A percentile compares a stretch with the other conserved stretches of the same genome.
Evolutionary conservation across 2,329 filamentous ascomycete species (phyloP).

Genomic region (Scopulariopsis brevicaulis): DNA sequence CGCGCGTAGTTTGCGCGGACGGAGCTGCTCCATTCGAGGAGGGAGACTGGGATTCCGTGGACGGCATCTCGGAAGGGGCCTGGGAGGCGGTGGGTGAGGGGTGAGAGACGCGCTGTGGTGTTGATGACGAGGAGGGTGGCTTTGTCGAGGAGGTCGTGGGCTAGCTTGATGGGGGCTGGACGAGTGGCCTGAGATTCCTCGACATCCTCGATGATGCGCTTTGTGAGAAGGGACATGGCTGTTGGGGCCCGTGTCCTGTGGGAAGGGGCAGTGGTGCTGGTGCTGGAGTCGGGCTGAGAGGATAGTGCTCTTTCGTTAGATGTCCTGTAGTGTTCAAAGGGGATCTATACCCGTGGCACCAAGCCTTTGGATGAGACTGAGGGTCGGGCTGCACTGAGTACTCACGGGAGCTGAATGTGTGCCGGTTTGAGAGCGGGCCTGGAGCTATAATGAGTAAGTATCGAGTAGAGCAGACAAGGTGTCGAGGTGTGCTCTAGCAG

Average conservation of each 20-base stretch:
- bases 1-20: not conserved
- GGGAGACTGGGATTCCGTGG: not conserved
- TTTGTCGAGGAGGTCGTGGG: not conserved
- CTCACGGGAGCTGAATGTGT: no score
- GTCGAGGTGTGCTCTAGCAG: no score
- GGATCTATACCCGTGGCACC: no score
- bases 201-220: not conserved
- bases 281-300: no score
- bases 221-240: not conserved
- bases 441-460: no score
- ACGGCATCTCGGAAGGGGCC: not conserved
- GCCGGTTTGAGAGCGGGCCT: no score
- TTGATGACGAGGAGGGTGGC: not conserved
- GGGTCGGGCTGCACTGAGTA: no score
- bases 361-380: no score
- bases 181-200: not conserved
- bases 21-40: not conserved
- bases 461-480: no score
- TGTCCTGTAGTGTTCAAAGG: no score
- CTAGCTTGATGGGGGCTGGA: not conserved
- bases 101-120: not conserved
- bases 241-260: not conserved
- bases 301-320: no score
- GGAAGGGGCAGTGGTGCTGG: not conserved
- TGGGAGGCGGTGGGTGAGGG: not conserved